phyloP scores from a whole-genome alignment of 176 grass and related monocot genomes.

The Phoenix dactylifera region DNA sequence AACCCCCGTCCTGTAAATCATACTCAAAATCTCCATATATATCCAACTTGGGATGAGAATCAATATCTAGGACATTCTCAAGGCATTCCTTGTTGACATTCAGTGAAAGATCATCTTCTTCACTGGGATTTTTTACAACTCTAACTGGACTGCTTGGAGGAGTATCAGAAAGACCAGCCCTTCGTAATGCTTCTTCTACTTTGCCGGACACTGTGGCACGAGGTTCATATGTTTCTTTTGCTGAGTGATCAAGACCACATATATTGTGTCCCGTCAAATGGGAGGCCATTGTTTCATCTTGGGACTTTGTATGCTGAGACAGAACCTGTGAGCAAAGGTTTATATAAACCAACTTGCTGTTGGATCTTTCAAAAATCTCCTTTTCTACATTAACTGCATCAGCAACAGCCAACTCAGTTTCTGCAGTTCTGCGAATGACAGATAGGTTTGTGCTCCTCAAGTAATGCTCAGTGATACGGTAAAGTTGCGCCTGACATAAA shows the following conservation, averaged over 20 bases:
- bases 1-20: background rate
- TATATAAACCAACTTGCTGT: conserved; percentile 76
- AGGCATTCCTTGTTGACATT: conserved; percentile 8
- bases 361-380: conserved; percentile 62
- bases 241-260: conserved; percentile 4
- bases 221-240: conserved; percentile 20
- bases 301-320: conserved; percentile 38
- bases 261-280: conserved; percentile 25
- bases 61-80: background rate
- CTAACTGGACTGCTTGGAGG: conserved; percentile 65
- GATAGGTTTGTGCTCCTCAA: conserved; percentile 64
- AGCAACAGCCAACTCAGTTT: conserved; percentile 88
- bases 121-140: conserved; percentile 1
- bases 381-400: conserved; percentile 94
- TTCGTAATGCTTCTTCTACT: conserved; percentile 58
- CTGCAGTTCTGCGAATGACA: conserved; percentile 62
- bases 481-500: conserved; percentile 70
- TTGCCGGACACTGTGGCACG: conserved; percentile 25
- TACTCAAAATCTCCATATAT: too few species aligned
- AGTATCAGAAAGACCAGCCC: conserved; percentile 83
- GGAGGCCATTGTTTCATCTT: conserved; percentile 26
- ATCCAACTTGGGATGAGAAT: conserved; percentile 6
- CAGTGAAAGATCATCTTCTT: conserved; percentile 29
- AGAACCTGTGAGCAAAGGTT: conserved; percentile 78
- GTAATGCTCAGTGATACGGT: conserved; percentile 74